phyloP scores from a whole-genome alignment of 768 basidiomycete genomes.

The Ramaria sp. region DNA sequence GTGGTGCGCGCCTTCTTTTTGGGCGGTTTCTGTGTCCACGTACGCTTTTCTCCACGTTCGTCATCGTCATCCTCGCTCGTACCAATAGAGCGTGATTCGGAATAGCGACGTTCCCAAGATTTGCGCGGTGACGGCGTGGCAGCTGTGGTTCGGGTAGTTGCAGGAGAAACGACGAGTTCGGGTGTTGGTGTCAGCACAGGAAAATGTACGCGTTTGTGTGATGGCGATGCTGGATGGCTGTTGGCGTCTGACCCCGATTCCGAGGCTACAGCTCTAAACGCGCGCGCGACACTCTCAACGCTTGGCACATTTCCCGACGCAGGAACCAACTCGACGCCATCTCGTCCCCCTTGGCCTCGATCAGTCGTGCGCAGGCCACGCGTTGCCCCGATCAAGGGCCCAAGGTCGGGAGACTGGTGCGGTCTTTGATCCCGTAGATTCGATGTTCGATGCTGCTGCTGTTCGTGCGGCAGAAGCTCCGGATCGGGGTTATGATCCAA shows the following conservation, averaged over 20 bases:
- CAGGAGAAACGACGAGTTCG: neutral
- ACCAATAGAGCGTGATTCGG: conserved; percentile 4
- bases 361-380: conserved; percentile 47
- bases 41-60: conserved; percentile 7
- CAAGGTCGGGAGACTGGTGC: conserved; percentile 31
- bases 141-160: neutral
- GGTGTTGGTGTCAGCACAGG: neutral
- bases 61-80: conserved; percentile 20
- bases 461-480: neutral
- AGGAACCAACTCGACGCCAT: conserved; percentile 42
- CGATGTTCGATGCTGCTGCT: neutral
- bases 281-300: conserved; percentile 1
- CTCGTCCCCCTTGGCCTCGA: conserved; percentile 47
- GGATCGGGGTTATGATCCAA: conserved; percentile 7
- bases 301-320: conserved; percentile 15
- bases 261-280: neutral
- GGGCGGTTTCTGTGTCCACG: neutral
- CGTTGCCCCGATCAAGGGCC: conserved; percentile 50
- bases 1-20: neutral
- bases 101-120: conserved; percentile 4
- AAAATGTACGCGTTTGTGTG: neutral
- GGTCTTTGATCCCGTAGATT: neutral
- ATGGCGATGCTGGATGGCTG: no score
- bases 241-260: neutral
- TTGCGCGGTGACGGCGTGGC: neutral